Conservation (phyloP, 257 asterid species). For the Striga asiatica region DNA sequence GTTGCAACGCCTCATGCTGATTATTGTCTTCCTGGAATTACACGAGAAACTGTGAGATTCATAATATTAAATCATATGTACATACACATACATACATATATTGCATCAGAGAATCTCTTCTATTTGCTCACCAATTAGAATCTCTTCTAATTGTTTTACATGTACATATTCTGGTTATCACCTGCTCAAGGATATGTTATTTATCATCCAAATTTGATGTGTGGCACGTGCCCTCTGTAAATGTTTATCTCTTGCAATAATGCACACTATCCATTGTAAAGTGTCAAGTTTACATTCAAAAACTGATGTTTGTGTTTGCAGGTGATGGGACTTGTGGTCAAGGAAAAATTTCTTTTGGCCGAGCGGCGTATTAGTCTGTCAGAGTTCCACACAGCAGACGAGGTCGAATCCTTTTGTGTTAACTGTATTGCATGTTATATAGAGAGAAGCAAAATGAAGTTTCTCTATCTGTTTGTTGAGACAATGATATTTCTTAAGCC, state of each 20-base stretch:
- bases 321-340: slow-evolving; percentile 55
- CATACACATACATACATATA: too few species aligned
- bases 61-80: slow-evolving; percentile 2
- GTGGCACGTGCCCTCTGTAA: neutral
- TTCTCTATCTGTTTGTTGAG: neutral
- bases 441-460: neutral
- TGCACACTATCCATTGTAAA: neutral
- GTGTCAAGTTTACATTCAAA: slow-evolving; percentile 1
- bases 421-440: neutral
- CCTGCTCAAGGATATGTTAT: neutral
- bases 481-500: slow-evolving; percentile 5
- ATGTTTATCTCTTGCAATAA: neutral
- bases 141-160: neutral
- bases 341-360: slow-evolving; percentile 39
- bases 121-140: neutral
- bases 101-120: neutral
- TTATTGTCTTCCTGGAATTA: slow-evolving; percentile 79
- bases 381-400: slow-evolving; percentile 75
- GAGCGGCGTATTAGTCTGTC: slow-evolving; percentile 67
- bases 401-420: slow-evolving; percentile 30
- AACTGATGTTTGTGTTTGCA: slow-evolving; percentile 13
- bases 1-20: slow-evolving; percentile 77
- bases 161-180: neutral
- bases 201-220: neutral
- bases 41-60: slow-evolving; percentile 63